These are phyloP conservation scores for Rhexocercosporidium sp. DNA, from an alignment of 2,329 filamentous ascomycete genomes.

Conservation along the genomic window DNA sequence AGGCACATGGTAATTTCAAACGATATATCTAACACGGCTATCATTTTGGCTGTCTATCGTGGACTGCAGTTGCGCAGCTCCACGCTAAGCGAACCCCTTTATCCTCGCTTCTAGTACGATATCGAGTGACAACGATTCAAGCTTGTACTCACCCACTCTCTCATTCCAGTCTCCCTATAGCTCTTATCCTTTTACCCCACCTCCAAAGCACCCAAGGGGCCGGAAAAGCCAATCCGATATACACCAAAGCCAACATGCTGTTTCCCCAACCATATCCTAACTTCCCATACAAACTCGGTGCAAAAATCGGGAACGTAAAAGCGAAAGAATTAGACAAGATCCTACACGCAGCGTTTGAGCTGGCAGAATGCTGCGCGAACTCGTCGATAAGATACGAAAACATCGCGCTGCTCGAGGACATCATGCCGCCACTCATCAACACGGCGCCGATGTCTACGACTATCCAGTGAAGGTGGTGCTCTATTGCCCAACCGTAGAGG, in stretches of 20 bases:
- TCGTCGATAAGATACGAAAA: slow-evolving; percentile 58
- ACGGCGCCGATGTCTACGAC: slow-evolving; percentile 57
- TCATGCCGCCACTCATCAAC: slow-evolving; percentile 54
- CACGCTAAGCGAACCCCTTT: no score
- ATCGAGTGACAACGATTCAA: no score
- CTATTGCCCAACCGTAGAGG: slow-evolving; percentile 60
- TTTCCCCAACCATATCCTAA: slow-evolving; percentile 45
- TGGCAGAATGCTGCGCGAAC: slow-evolving; percentile 41
- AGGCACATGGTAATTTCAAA: no score
- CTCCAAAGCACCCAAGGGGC: slow-evolving; percentile 50
- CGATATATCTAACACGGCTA: no score
- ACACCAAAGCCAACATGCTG: slow-evolving; percentile 45
- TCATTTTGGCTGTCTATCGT: no score
- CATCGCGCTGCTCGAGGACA: slow-evolving; percentile 19
- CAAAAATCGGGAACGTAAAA: slow-evolving; percentile 45
- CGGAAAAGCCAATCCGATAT: slow-evolving; percentile 54
- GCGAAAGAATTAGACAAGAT: slow-evolving; percentile 19
- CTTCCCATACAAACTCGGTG: slow-evolving; percentile 37
- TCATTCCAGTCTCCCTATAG: slow-evolving; percentile 23
- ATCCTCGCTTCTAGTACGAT: no score
- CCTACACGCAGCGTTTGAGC: slow-evolving; percentile 45
- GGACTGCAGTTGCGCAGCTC: neutral
- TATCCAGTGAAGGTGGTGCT: slow-evolving; percentile 56
- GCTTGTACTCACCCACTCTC: no score
- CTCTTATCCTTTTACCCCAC: slow-evolving; percentile 42